Percentiles rank a stretch among this genome's conserved stretches.
Conservation (phyloP, 2,329 filamentous ascomycete genomes). For the Cladosporium cucumerinum region DNA sequence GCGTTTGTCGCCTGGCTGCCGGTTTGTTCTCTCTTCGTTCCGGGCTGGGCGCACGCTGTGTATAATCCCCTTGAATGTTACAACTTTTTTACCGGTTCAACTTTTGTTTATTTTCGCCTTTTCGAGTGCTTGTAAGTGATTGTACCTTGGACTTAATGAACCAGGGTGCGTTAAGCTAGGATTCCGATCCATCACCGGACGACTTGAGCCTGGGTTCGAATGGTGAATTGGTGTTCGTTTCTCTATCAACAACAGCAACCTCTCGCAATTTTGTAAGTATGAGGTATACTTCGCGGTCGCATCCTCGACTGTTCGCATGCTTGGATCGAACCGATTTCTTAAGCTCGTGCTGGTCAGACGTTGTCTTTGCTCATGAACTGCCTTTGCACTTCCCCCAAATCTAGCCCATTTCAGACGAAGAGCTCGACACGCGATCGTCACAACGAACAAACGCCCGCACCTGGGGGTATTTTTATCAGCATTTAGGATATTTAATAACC, state of each 20-base stretch:
- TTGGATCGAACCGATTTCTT: background rate
- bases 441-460: background rate
- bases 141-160: background rate
- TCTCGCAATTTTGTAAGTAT: background rate
- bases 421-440: background rate
- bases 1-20: background rate
- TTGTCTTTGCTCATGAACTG: too few species aligned
- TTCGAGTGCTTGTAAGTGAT: background rate
- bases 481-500: background rate
- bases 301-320: background rate
- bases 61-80: background rate
- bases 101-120: background rate
- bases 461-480: too few species aligned
- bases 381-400: too few species aligned
- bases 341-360: background rate
- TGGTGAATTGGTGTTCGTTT: background rate
- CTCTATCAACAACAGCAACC: background rate
- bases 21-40: background rate
- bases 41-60: background rate
- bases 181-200: background rate
- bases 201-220: background rate
- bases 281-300: background rate
- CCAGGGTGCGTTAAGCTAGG: background rate
- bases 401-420: background rate
- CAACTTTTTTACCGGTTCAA: background rate